phyloP scores from a whole-genome alignment of 768 basidiomycete genomes.

The Rhodotorula taiwanensis region DNA sequence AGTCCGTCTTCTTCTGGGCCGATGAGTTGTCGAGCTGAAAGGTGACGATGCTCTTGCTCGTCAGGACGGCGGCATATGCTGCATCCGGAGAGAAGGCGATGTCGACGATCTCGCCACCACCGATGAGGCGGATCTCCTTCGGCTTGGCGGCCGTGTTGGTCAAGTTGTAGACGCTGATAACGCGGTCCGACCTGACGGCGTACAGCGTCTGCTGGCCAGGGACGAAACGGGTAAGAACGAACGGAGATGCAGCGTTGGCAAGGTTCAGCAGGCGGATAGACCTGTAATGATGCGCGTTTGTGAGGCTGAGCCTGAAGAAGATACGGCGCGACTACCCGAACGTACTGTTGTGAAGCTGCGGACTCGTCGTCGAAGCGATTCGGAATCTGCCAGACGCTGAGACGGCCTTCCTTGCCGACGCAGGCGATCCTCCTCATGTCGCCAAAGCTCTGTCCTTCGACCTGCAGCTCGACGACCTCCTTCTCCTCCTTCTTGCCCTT shows the following conservation, averaged over 20 bases:
- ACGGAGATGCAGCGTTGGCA: not conserved
- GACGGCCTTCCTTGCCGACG: not conserved
- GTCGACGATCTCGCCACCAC: constrained; percentile 1
- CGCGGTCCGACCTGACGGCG: not conserved
- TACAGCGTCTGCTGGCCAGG: constrained; percentile 1
- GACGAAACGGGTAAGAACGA: constrained; percentile 3
- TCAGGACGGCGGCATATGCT: not conserved
- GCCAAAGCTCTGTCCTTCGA: not conserved
- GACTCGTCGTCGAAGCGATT: not conserved
- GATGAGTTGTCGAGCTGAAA: not conserved
- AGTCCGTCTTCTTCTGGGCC: not conserved
- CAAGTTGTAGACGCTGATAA: not conserved
- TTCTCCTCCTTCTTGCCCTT: not conserved
- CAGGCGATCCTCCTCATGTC: not conserved
- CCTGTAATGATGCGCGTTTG: not conserved
- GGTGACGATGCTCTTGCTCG: not conserved
- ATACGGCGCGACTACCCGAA: no score
- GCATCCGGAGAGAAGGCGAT: constrained; percentile 17
- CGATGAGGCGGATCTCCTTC: no score
- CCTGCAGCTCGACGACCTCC: not conserved
- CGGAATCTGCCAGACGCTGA: not conserved
- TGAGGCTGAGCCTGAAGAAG: no score
- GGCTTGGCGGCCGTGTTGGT: not conserved
- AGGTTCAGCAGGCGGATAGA: not conserved
- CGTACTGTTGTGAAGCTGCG: not conserved